A percentile compares a stretch with the other conserved stretches of the same genome.
phyloP scores from a whole-genome alignment of 2,329 filamentous ascomycete species.

The Aplosporella prunicola region DNA sequence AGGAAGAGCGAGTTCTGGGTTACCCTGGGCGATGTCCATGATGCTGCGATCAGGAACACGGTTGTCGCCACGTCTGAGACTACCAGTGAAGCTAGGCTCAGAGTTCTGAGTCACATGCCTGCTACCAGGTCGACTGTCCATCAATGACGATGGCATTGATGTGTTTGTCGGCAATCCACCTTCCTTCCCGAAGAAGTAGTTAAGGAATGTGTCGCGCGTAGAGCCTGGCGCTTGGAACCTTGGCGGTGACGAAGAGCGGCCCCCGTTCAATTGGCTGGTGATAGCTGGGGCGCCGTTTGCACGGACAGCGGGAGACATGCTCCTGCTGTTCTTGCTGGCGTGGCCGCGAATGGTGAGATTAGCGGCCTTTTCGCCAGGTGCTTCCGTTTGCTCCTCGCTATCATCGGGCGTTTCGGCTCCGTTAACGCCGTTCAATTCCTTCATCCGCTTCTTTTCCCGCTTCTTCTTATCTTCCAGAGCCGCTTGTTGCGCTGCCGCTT shows the following conservation, averaged over 20 bases:
- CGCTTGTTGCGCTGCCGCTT: too few species aligned
- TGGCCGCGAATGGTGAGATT: constrained; percentile 53
- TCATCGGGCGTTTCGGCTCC: constrained; percentile 59
- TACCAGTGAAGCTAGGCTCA: constrained; percentile 76
- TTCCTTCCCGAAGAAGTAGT: constrained; percentile 98
- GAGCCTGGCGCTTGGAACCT: constrained; percentile 46
- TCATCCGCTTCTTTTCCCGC: constrained; percentile 70
- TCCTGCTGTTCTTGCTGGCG: constrained; percentile 54
- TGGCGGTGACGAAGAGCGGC: constrained; percentile 52
- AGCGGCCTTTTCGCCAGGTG: constrained; percentile 45
- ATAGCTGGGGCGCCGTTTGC: constrained; percentile 50
- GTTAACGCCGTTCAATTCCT: constrained; percentile 70
- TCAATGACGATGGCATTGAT: background rate
- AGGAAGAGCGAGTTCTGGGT: constrained; percentile 26
- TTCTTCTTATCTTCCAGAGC: constrained; percentile 73
- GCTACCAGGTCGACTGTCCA: constrained; percentile 30
- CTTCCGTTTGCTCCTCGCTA: constrained; percentile 42
- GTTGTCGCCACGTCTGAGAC: constrained; percentile 62
- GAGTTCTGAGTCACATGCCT: constrained; percentile 69
- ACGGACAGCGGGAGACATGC: constrained; percentile 69
- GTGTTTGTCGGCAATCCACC: constrained; percentile 46
- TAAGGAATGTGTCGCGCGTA: constrained; percentile 83
- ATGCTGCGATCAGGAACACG: constrained; percentile 38
- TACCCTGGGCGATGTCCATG: constrained; percentile 31
- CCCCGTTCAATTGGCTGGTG: constrained; percentile 57